A percentile compares a stretch with the other conserved stretches of the same genome.
These are phyloP conservation scores for Syzygium malaccense DNA, from an alignment of 441 rosid genomes.

Conservation along the genomic window DNA sequence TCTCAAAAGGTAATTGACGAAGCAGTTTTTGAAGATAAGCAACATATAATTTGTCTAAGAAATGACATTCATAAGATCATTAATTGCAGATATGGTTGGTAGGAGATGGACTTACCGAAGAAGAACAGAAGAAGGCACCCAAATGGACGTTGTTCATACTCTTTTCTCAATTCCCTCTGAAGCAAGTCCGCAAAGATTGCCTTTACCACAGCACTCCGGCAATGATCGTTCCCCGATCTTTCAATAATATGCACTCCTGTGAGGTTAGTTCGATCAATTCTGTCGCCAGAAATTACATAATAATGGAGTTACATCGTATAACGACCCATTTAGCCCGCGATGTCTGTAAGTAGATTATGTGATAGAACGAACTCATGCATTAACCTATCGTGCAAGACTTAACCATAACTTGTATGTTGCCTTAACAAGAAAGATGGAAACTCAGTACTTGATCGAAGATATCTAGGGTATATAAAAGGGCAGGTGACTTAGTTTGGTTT, in stretches of 20 bases:
- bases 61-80: neutral
- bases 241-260: constrained; percentile 46
- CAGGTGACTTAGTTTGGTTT: too few species aligned
- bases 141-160: constrained; percentile 46
- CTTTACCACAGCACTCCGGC: constrained; percentile 49
- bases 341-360: neutral
- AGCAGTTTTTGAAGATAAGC: neutral
- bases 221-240: constrained; percentile 34
- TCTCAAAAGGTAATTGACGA: neutral
- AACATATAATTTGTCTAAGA: neutral
- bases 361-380: neutral
- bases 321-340: neutral
- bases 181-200: constrained; percentile 32
- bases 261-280: constrained; percentile 26
- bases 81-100: constrained; percentile 46
- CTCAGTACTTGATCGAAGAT: too few species aligned
- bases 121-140: constrained; percentile 39
- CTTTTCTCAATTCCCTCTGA: constrained; percentile 43
- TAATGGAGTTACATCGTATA: neutral
- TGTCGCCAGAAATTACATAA: neutral
- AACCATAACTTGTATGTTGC: neutral
- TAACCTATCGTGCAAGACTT: neutral
- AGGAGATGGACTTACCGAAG: constrained; percentile 39
- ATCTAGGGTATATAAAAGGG: too few species aligned
- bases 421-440: too few species aligned